Conservation (phyloP, 2,329 filamentous ascomycete genomes). For the Rhynchosporium graminicola region DNA sequence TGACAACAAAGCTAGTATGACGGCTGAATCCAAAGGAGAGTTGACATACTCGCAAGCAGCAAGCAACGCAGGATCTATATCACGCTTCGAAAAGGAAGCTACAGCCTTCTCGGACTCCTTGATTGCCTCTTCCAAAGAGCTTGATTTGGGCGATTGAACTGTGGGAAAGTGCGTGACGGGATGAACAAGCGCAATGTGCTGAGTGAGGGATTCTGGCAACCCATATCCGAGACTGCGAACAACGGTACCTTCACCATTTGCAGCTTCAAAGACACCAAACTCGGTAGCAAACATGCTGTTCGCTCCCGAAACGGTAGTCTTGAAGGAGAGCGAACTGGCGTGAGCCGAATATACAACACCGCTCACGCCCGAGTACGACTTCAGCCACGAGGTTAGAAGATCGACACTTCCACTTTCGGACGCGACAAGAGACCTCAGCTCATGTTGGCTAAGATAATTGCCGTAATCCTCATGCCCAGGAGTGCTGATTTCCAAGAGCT, state of each 20-base stretch:
- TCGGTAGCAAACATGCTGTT: conserved; percentile 34
- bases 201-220: conserved; percentile 40
- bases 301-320: conserved; percentile 31
- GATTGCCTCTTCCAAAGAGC: neutral
- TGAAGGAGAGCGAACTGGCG: conserved; percentile 26
- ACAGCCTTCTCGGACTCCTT: neutral
- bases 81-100: conserved; percentile 2
- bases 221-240: conserved; percentile 45
- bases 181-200: conserved; percentile 44
- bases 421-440: conserved; percentile 46
- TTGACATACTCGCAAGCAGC: conserved; percentile 4
- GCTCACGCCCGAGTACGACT: conserved; percentile 27
- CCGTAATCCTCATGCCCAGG: conserved; percentile 51
- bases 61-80: conserved; percentile 30
- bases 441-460: conserved; percentile 47
- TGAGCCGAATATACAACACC: conserved; percentile 10
- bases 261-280: conserved; percentile 33
- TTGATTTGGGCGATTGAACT: neutral
- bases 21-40: no score
- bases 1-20: neutral
- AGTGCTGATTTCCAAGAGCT: conserved; percentile 34
- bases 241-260: conserved; percentile 24
- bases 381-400: conserved; percentile 46
- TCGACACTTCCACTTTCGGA: conserved; percentile 43
- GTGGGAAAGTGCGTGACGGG: conserved; percentile 45